These are phyloP conservation scores for Microdochium paspali DNA, from an alignment of 2,329 filamentous ascomycete species.

Conservation along the genomic window DNA sequence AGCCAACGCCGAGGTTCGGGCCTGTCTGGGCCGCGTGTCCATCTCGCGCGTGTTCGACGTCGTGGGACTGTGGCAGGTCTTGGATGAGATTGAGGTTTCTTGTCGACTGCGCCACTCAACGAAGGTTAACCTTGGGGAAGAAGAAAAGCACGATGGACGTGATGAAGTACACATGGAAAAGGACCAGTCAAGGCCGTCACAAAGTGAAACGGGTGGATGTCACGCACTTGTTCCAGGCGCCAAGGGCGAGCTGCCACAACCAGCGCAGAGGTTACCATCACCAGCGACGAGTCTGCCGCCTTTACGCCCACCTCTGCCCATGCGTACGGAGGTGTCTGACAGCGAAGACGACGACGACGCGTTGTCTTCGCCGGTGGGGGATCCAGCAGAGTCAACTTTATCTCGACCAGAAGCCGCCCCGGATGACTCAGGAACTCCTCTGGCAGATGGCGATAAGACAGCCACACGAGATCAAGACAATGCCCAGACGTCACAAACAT, in stretches of 20 bases:
- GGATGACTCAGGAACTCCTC: neutral
- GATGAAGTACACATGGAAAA: neutral
- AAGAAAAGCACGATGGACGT: neutral
- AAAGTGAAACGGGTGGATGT: too few species aligned
- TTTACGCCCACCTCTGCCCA: constrained; percentile 1
- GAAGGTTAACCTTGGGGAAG: too few species aligned
- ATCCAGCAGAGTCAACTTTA: constrained; percentile 1
- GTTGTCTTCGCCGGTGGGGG: constrained; percentile 11
- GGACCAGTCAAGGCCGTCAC: too few species aligned
- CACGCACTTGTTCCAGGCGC: too few species aligned
- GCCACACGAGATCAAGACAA: neutral
- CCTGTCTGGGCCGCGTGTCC: constrained; percentile 37
- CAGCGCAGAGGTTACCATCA: constrained; percentile 1
- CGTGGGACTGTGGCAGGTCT: constrained; percentile 46
- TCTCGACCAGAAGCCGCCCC: neutral
- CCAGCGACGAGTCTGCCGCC: constrained; percentile 1
- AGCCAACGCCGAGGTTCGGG: constrained; percentile 15
- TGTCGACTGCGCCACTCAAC: neutral
- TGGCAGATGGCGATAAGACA: constrained; percentile 1
- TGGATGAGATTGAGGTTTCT: constrained; percentile 35
- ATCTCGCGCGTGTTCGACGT: constrained; percentile 50
- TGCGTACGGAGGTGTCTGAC: constrained; percentile 21
- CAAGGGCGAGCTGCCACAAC: too few species aligned
- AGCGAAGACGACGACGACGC: constrained; percentile 30
- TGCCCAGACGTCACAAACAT: neutral